Conservation (phyloP, 768 basidiomycete genomes). For the Leccinum longicurvipes region DNA sequence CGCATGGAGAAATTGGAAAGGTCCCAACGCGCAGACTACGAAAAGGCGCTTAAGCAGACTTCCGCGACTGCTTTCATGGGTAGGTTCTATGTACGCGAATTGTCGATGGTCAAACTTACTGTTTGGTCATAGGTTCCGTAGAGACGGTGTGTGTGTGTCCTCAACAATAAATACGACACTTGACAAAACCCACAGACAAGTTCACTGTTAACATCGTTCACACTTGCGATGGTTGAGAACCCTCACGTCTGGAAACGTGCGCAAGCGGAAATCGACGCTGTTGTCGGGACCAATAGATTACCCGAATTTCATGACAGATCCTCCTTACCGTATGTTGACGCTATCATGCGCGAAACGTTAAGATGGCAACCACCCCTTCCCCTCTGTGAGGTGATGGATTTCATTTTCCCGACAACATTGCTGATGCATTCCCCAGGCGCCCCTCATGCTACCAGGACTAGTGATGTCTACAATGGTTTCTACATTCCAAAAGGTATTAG, state of each 20-base stretch:
- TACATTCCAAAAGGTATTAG: too few relatives aligned
- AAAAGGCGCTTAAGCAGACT: constrained; percentile 14
- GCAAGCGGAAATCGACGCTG: too few relatives aligned
- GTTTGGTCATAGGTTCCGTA: not conserved
- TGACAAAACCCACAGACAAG: constrained; percentile 2
- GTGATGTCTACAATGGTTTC: too few relatives aligned
- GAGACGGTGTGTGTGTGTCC: constrained; percentile 14
- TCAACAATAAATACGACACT: not conserved
- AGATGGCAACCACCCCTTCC: constrained; percentile 11
- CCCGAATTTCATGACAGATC: constrained; percentile 7
- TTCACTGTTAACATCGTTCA: not conserved
- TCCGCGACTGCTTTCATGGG: constrained; percentile 15
- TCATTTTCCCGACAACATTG: not conserved
- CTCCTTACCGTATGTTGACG: constrained; percentile 9
- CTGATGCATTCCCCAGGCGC: constrained; percentile 1
- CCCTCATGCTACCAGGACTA: constrained; percentile 25
- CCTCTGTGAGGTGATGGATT: not conserved
- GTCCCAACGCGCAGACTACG: constrained; percentile 3
- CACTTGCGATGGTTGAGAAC: too few relatives aligned
- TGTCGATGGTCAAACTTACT: not conserved
- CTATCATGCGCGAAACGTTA: constrained; percentile 8
- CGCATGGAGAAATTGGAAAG: too few relatives aligned
- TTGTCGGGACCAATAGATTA: too few relatives aligned
- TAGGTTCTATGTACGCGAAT: not conserved
- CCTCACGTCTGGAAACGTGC: too few relatives aligned